Evolutionary conservation across 2,329 filamentous ascomycete species (phyloP).

Genomic region (Ophiocordyceps robertsii): DNA sequence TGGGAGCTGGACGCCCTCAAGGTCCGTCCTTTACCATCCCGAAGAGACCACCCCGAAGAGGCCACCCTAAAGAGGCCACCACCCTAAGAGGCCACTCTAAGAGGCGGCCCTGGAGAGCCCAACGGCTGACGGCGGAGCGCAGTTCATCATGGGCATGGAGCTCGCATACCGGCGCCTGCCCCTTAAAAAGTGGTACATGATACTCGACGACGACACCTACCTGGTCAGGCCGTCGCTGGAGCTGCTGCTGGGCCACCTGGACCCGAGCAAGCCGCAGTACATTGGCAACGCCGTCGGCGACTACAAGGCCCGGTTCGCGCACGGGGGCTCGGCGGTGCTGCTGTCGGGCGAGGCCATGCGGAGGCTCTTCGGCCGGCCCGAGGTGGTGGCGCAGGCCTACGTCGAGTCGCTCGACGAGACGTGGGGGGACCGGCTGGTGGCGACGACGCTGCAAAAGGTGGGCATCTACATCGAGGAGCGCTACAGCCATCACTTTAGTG

Average conservation of each 20-base stretch:
- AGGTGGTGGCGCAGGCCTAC: constrained; percentile 29
- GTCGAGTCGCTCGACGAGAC: constrained; percentile 34
- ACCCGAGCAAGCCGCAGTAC: constrained; percentile 32
- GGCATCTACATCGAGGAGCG: constrained; percentile 42
- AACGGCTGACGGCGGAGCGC: not conserved
- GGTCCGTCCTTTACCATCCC: constrained; percentile 13
- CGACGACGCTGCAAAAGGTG: constrained; percentile 36
- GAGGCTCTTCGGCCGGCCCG: constrained; percentile 28
- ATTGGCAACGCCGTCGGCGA: constrained; percentile 44
- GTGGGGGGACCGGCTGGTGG: constrained; percentile 40
- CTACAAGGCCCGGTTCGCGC: constrained; percentile 40
- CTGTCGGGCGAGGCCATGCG: constrained; percentile 36
- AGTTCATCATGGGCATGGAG: constrained; percentile 43
- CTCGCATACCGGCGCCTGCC: constrained; percentile 35
- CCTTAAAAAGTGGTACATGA: constrained; percentile 44
- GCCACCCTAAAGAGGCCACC: too few relatives aligned
- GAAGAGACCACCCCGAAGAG: too few relatives aligned
- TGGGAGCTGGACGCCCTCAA: constrained; percentile 39
- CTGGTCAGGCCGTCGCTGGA: constrained; percentile 34
- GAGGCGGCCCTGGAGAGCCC: too few relatives aligned
- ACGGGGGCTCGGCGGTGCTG: constrained; percentile 40
- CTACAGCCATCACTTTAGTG: constrained; percentile 41
- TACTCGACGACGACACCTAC: constrained; percentile 45
- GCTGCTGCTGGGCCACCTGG: constrained; percentile 33
- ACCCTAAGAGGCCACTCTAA: too few relatives aligned